These are phyloP conservation scores for Sporothrix pallida DNA, from an alignment of 2,329 filamentous ascomycete species.

Conservation along the genomic window DNA sequence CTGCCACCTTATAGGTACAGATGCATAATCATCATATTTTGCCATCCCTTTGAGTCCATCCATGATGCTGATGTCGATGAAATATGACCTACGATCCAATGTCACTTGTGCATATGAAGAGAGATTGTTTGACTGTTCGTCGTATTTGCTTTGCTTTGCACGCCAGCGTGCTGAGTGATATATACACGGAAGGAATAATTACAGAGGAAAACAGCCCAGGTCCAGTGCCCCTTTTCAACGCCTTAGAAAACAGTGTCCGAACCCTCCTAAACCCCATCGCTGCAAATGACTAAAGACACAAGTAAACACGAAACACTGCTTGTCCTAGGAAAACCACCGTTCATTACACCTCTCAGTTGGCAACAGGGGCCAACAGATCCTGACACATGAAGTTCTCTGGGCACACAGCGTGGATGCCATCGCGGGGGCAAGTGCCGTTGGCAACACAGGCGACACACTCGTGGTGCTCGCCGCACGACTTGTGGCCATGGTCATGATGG, in stretches of 20 bases:
- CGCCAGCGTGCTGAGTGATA: constrained; percentile 1
- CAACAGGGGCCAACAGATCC: background rate
- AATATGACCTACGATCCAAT: background rate
- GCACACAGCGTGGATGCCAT: constrained; percentile 33
- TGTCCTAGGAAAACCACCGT: background rate
- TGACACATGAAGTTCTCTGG: constrained; percentile 33
- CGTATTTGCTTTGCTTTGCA: constrained; percentile 22
- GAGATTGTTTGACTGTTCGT: constrained; percentile 16
- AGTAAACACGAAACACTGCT: background rate
- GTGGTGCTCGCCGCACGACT: constrained; percentile 34
- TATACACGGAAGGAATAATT: constrained; percentile 7
- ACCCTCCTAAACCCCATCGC: background rate
- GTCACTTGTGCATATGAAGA: background rate
- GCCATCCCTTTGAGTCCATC: background rate
- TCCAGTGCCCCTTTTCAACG: background rate
- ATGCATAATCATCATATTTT: background rate
- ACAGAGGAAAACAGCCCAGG: constrained; percentile 6
- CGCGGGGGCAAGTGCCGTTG: constrained; percentile 28
- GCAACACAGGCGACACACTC: constrained; percentile 38
- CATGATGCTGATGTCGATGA: background rate
- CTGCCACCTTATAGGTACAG: constrained; percentile 27
- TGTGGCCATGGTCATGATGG: constrained; percentile 30
- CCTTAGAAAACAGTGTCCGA: background rate
- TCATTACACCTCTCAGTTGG: background rate
- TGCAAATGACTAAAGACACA: background rate